Conservation (phyloP, 352 stramenopile genomes). For the Pythium aphanidermatum region DNA sequence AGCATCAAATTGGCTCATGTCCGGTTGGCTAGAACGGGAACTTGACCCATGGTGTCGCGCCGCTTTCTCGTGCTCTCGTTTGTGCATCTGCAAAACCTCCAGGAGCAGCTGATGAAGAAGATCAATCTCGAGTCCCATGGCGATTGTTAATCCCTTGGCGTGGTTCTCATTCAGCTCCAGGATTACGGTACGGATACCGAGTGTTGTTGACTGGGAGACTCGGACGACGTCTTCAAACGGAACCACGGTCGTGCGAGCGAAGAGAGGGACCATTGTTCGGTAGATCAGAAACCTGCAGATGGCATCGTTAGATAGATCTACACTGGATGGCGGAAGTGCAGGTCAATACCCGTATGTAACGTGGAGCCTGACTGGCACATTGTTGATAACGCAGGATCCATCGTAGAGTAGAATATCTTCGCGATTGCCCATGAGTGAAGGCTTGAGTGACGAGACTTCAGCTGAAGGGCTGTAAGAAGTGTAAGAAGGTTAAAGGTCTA, state of each 20-base stretch:
- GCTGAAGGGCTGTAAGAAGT: constrained; percentile 41
- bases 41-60: background rate
- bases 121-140: constrained; percentile 71
- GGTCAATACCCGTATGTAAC: constrained; percentile 59
- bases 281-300: constrained; percentile 50
- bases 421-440: constrained; percentile 22
- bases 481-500: constrained; percentile 32
- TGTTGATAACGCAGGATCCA: constrained; percentile 67
- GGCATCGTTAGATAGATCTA: constrained; percentile 1
- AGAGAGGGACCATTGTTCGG: constrained; percentile 69
- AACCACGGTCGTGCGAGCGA: constrained; percentile 57
- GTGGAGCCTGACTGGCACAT: constrained; percentile 58
- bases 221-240: constrained; percentile 50
- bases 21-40: background rate
- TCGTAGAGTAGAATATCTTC: constrained; percentile 80
- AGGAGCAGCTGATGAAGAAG: constrained; percentile 63
- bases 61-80: constrained; percentile 20
- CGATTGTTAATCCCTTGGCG: constrained; percentile 53
- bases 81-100: constrained; percentile 60
- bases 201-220: constrained; percentile 48
- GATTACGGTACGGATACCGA: constrained; percentile 59
- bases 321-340: too few relatives aligned
- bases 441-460: constrained; percentile 38
- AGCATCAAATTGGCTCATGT: constrained; percentile 19
- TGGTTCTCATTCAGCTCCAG: constrained; percentile 44